Evolutionary conservation across 768 basidiomycete species (phyloP), one percentile per base, ranked within the genome.

Genomic region (Russula brevipes): DNA sequence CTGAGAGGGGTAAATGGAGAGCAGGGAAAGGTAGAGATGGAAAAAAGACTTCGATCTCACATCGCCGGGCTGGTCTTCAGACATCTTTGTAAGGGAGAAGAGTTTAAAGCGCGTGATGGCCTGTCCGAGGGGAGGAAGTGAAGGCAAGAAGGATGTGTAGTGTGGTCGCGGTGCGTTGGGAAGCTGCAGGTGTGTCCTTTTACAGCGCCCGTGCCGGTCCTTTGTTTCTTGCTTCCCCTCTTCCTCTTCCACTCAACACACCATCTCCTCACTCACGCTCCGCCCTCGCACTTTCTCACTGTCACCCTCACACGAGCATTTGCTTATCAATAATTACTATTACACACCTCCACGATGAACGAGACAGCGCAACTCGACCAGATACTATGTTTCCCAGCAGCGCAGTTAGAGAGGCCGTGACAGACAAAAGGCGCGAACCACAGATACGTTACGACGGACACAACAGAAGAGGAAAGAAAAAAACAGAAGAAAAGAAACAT

Each of bases 1-100:
- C 80, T 81, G 60, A 1, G 17, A 17, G 30, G n/a, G 2, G 5
- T n/a, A 5, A 24, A 24, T 24, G 24, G 55, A 46, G 30, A 49
- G 58, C 24, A 16, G 59, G 17, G 30, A n/a, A 16, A 41, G 44
- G 19, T n/a, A 3, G 2, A 24, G 24, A 24, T 24, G 16, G 44
- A 11, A 35, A 24, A 17, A 19, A 0, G 56, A 41, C 2, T 36
- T 31, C 4, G 33, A 60, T 36, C 47, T 55, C 16, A 64, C 63
- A 60, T 64, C 63, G 12, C 63, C 63, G 16, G 58, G 47, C 33
- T 60, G 63, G 17, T n/a, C 58, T 16, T 64, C 58, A 30, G 63
- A n/a, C 63, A 64, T 64, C 10, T 50, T 59, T 30, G 39, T 2
- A 11, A 10, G 0, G 16, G 39, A n/a, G 14, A 42, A 44, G 45